Evolutionary conservation across 1,139 yeast genomes (phyloP).

Genomic region (Yamadazyma triangularis): DNA sequence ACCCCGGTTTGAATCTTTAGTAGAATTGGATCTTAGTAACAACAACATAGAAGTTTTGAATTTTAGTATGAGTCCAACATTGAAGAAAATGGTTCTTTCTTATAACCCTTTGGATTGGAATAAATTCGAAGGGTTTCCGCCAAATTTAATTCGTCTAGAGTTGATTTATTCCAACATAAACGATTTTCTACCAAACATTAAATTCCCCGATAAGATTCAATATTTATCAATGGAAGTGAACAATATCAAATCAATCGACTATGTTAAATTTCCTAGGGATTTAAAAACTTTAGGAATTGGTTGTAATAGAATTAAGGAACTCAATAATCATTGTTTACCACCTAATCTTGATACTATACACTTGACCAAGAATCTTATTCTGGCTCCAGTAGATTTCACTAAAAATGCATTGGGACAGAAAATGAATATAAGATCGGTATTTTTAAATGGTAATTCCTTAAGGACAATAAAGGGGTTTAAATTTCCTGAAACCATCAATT

Average conservation of each 20-base stretch:
- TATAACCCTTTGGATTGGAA: conserved; percentile 24
- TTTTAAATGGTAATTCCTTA: conserved; percentile 16
- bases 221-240: conserved; percentile 20
- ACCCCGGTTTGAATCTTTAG: conserved; percentile 7
- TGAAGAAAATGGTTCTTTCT: conserved; percentile 15
- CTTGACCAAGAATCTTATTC: conserved; percentile 19
- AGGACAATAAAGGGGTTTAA: conserved; percentile 11
- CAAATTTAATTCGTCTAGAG: conserved; percentile 12
- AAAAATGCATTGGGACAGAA: conserved; percentile 13
- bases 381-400: conserved; percentile 14
- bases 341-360: conserved; percentile 14
- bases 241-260: conserved; percentile 15
- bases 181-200: conserved; percentile 9
- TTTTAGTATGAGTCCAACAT: conserved; percentile 1
- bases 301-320: conserved; percentile 13
- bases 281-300: conserved; percentile 20
- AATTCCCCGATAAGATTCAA: conserved; percentile 16
- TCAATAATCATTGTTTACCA: conserved; percentile 15
- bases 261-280: conserved; percentile 16
- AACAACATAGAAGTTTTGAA: conserved; percentile 11
- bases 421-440: conserved; percentile 14
- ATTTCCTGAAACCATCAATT: conserved; percentile 13
- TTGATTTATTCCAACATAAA: conserved; percentile 18
- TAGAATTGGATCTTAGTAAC: conserved; percentile 12
- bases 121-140: conserved; percentile 10